Evolutionary conservation across 495 filamentous ascomycete genomes (phyloP), one percentile per base, ranked within the genome.

Genomic region (Tuber melanosporum): DNA sequence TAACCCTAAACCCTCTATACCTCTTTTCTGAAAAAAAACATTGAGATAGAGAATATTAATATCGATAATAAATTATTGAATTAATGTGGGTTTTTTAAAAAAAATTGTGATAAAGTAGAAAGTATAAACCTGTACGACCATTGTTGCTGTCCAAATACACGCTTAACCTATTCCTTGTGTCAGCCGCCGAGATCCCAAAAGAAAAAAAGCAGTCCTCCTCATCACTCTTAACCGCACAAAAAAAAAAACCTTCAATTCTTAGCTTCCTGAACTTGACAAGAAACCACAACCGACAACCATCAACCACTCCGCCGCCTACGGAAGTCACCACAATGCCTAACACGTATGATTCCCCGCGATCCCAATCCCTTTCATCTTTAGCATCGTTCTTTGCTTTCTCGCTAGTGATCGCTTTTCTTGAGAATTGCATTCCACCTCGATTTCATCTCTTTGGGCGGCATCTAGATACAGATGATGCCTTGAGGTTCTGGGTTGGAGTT

Each of bases 401-500:
- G 80, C 80, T 82, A 76, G 79, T 32, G 80, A 71, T 73, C 79
- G 76, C 72, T 73, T 66, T 46, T 57, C 75, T 76, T 32, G 78
- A 72, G 36, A 66, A 71, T 71, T 77, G 47, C 78, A 79, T 47
- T 73, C 77, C 78, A 79, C 77, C 78, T 80, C 77, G 78, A 79
- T 80, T 36, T 47, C 52, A 26, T 10, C 69, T 71, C 43, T 39
- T 5, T 5, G 17, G 66, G 46, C 32, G 39, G 32, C 5, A 15
- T 62, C 52, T 62, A n/a, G 3, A n/a, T 62, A 12, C 52, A 32
- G 52, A 62, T 62, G 52, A 62, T 62, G 52, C 52, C 52, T 62
- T 19, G 81, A 85, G 87, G 85, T 85, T 86, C 85, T 86, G 83
- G 78, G 83, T 87, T 92, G 93, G 92, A 92, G 85, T 94, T 93